phyloP scores from a whole-genome alignment of 2,329 filamentous ascomycete species.

The Pyricularia grisea region DNA sequence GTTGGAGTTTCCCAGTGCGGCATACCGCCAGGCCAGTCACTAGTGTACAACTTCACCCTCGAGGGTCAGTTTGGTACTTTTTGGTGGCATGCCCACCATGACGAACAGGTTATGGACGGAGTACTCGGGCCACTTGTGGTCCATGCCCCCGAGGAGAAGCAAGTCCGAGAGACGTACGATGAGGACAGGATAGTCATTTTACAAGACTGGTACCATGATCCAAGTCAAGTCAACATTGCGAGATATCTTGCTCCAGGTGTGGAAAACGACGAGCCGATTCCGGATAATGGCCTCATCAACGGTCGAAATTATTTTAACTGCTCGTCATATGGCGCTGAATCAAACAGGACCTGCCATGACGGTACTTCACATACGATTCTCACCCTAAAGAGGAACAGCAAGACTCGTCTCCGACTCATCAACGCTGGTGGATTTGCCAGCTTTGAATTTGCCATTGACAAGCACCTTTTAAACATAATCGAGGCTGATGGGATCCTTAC shows the following conservation, averaged over 20 bases:
- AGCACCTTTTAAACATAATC: constrained; percentile 47
- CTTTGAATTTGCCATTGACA: constrained; percentile 62
- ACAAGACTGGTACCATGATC: constrained; percentile 65
- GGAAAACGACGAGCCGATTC: constrained; percentile 55
- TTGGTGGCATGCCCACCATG: constrained; percentile 50
- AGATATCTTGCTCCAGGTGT: constrained; percentile 45
- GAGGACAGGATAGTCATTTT: constrained; percentile 56
- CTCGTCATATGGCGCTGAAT: constrained; percentile 3
- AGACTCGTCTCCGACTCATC: constrained; percentile 48
- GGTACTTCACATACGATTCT: constrained; percentile 4
- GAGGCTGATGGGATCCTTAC: constrained; percentile 63
- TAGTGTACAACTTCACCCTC: constrained; percentile 52
- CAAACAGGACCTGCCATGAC: constrained; percentile 1
- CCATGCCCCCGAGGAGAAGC: constrained; percentile 44
- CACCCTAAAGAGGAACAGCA: not conserved
- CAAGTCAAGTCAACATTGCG: constrained; percentile 33
- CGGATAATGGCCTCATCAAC: constrained; percentile 56
- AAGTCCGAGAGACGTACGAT: constrained; percentile 32
- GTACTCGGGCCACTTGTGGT: constrained; percentile 57
- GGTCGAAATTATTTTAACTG: constrained; percentile 20
- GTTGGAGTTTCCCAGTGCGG: constrained; percentile 46
- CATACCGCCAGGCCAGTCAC: constrained; percentile 39
- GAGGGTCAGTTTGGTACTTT: constrained; percentile 24
- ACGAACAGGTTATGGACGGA: constrained; percentile 54
- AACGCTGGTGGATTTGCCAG: constrained; percentile 64